A percentile compares a stretch with the other conserved stretches of the same genome.
phyloP scores from a whole-genome alignment of 495 filamentous ascomycete species.

The Terfezia claveryi region DNA sequence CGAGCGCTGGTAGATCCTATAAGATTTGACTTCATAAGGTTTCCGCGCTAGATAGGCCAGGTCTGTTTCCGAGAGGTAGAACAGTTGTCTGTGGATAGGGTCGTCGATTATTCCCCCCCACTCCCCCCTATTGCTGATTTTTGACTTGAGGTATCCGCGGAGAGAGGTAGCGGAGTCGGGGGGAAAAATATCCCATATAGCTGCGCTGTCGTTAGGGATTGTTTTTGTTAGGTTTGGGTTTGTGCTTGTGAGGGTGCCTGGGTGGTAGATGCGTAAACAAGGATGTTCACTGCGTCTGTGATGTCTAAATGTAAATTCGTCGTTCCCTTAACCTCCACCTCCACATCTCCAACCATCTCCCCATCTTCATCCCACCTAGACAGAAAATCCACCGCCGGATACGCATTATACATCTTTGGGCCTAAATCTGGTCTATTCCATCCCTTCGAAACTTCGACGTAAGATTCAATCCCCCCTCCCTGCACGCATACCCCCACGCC shows the following conservation, averaged over 20 bases:
- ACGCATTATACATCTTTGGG: slow-evolving; percentile 20
- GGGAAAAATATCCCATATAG: slow-evolving; percentile 23
- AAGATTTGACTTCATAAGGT: slow-evolving; percentile 4
- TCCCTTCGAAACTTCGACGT: slow-evolving; percentile 8
- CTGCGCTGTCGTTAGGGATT: slow-evolving; percentile 10
- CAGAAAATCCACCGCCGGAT: slow-evolving; percentile 16
- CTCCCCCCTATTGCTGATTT: background rate
- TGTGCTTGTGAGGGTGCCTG: slow-evolving; percentile 1
- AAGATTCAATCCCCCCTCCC: slow-evolving; percentile 14
- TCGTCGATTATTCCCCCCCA: slow-evolving; percentile 8
- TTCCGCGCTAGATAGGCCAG: slow-evolving; percentile 4
- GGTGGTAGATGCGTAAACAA: slow-evolving; percentile 11
- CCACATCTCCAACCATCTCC: background rate
- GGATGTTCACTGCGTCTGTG: slow-evolving; percentile 20
- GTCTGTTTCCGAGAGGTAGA: slow-evolving; percentile 18
- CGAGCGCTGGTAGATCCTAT: slow-evolving; percentile 17
- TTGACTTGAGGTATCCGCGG: slow-evolving; percentile 11
- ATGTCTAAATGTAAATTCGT: slow-evolving; percentile 21
- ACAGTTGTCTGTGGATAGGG: slow-evolving; percentile 18
- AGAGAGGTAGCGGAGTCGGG: slow-evolving; percentile 7
- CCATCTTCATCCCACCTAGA: background rate
- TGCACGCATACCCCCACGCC: slow-evolving; percentile 8
- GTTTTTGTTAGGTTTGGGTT: background rate
- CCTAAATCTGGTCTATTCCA: slow-evolving; percentile 17
- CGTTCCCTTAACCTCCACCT: slow-evolving; percentile 10